Conservation (phyloP, 2,329 filamentous ascomycete genomes). For the Aspergillus proliferans region DNA sequence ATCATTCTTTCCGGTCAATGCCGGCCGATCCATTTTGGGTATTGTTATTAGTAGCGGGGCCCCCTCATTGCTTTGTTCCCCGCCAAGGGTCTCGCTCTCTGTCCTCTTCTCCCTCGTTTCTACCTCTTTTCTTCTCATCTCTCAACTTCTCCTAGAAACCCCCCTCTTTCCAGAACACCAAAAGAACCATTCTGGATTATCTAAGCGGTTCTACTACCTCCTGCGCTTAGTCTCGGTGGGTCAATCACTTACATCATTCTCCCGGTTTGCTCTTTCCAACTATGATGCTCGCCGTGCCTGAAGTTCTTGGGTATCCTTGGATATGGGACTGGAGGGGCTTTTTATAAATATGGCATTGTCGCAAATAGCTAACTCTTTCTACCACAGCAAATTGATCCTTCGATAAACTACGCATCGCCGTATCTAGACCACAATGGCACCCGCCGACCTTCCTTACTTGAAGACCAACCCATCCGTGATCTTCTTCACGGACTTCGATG, state of each 20-base stretch:
- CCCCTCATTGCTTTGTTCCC: too few species aligned
- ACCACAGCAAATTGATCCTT: too few species aligned
- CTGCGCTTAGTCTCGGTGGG: background rate
- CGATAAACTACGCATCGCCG: too few species aligned
- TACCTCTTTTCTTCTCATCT: background rate
- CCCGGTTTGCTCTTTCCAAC: background rate
- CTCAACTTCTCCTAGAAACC: background rate
- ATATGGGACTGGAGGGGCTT: background rate
- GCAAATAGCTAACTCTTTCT: too few species aligned
- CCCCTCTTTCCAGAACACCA: background rate
- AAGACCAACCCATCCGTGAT: slow-evolving; percentile 71
- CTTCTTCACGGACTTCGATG: slow-evolving; percentile 99
- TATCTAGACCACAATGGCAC: slow-evolving; percentile 21
- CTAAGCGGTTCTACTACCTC: background rate
- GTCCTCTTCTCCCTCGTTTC: background rate
- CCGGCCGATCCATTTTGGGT: too few species aligned
- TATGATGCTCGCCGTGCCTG: slow-evolving; percentile 1
- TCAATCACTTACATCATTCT: background rate
- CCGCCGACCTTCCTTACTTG: slow-evolving; percentile 34
- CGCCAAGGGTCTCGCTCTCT: too few species aligned
- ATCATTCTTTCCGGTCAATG: too few species aligned
- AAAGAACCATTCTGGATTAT: background rate
- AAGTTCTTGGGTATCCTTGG: background rate
- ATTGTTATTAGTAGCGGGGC: too few species aligned
- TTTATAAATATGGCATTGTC: background rate